These are phyloP conservation scores for Monoraphidium neglectum DNA, from an alignment of 139 green algal genomes.

Conservation along the genomic window DNA sequence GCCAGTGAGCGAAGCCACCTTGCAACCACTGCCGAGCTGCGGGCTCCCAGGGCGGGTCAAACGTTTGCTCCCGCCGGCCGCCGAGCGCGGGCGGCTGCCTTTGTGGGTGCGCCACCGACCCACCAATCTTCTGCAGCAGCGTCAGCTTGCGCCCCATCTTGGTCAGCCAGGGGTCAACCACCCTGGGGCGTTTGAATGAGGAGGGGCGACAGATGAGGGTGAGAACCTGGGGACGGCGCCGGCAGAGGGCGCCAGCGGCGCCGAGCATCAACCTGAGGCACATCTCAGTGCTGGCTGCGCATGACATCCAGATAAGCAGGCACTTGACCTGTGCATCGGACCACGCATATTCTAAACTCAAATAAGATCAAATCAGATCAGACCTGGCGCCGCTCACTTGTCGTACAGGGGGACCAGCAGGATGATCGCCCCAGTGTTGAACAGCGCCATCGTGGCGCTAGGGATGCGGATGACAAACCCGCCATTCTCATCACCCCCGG, in stretches of 20 bases:
- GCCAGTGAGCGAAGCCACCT: background rate
- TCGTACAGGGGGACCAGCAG: slow-evolving; percentile 83
- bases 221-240: too few species aligned
- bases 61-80: background rate
- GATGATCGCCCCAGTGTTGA: slow-evolving; percentile 75
- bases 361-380: too few species aligned
- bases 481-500: background rate
- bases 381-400: slow-evolving; percentile 62
- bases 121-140: slow-evolving; percentile 80
- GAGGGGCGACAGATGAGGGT: too few species aligned
- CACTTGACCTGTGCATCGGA: too few species aligned
- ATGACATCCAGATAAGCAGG: too few species aligned
- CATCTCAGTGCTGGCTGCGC: too few species aligned
- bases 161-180: background rate
- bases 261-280: too few species aligned
- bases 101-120: background rate
- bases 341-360: too few species aligned
- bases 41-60: background rate
- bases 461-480: slow-evolving; percentile 65
- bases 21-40: background rate
- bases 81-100: background rate
- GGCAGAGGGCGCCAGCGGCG: too few species aligned
- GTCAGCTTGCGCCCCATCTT: slow-evolving; percentile 56
- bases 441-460: slow-evolving; percentile 80
- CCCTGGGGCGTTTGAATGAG: too few species aligned